A percentile compares a stretch with the other conserved stretches of the same genome.
Conservation (phyloP, 768 basidiomycete species). For the Suillus alpinus region DNA sequence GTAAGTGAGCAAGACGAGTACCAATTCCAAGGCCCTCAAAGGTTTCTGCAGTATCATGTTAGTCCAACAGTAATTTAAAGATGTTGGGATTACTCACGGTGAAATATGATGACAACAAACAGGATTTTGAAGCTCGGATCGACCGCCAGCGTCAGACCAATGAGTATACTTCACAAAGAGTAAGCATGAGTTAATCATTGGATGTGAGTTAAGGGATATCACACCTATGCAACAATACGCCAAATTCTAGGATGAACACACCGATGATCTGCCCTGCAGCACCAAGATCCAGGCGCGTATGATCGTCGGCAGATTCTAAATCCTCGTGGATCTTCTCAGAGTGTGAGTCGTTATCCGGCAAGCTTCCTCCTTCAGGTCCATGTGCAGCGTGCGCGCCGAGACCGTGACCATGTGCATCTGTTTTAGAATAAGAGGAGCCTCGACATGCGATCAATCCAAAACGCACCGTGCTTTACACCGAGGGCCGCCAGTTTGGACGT, state of each 20-base stretch:
- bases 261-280: conserved; percentile 75
- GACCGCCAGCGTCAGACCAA: conserved; percentile 91
- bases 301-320: conserved; percentile 22
- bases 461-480: conserved; percentile 60
- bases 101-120: conserved; percentile 89
- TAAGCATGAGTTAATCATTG: background rate
- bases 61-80: background rate
- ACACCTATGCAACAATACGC: conserved; percentile 82
- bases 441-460: background rate
- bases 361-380: conserved; percentile 52
- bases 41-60: conserved; percentile 51
- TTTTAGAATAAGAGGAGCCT: background rate
- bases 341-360: conserved; percentile 12
- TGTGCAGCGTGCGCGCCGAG: conserved; percentile 62
- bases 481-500: conserved; percentile 64
- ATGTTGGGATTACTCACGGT: conserved; percentile 57
- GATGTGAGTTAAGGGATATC: background rate
- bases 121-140: conserved; percentile 74
- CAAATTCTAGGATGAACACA: conserved; percentile 91
- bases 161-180: conserved; percentile 54
- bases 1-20: conserved; percentile 79
- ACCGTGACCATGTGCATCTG: conserved; percentile 69
- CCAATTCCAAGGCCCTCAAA: conserved; percentile 96
- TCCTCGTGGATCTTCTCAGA: conserved; percentile 23
- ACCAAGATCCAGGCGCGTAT: conserved; percentile 34